Percentiles rank a stretch among this genome's conserved stretches.
phyloP scores from a whole-genome alignment of 331 rosid genomes.

The Pyracantha coccinea region DNA sequence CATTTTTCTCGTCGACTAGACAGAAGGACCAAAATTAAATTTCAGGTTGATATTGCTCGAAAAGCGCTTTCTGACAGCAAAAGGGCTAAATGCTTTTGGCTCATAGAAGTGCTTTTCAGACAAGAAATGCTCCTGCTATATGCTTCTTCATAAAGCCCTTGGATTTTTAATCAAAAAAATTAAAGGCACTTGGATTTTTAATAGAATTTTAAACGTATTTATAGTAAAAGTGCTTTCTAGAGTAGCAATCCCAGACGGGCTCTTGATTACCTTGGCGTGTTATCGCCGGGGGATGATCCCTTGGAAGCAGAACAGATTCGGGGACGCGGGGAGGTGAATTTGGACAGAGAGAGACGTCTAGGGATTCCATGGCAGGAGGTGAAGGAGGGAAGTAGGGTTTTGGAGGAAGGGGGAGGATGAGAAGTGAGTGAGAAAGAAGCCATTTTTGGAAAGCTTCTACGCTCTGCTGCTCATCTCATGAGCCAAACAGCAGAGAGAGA shows the following conservation, averaged over 20 bases:
- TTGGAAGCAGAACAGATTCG: constrained; percentile 45
- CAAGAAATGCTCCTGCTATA: not conserved
- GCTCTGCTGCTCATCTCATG: constrained; percentile 16
- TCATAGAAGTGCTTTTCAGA: not conserved
- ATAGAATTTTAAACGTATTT: not conserved
- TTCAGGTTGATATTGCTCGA: not conserved
- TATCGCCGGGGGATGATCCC: constrained; percentile 35
- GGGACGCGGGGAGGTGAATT: constrained; percentile 16
- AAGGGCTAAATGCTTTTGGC: not conserved
- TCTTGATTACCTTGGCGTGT: constrained; percentile 31
- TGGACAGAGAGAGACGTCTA: constrained; percentile 19
- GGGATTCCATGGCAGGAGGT: not conserved
- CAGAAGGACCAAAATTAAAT: not conserved
- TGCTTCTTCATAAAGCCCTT: not conserved
- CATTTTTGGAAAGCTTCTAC: constrained; percentile 20
- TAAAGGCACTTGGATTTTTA: not conserved
- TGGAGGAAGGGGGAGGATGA: constrained; percentile 24
- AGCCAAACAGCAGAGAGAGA: not conserved
- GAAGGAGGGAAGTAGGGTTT: constrained; percentile 10
- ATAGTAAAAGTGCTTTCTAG: not conserved
- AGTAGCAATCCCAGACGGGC: not conserved
- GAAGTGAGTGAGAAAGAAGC: constrained; percentile 32
- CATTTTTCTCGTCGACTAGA: constrained; percentile 3
- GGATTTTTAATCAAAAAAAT: not conserved
- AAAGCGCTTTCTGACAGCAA: not conserved